Conservation (phyloP, 2,329 filamentous ascomycete genomes). For the Xylariaceae sp. region DNA sequence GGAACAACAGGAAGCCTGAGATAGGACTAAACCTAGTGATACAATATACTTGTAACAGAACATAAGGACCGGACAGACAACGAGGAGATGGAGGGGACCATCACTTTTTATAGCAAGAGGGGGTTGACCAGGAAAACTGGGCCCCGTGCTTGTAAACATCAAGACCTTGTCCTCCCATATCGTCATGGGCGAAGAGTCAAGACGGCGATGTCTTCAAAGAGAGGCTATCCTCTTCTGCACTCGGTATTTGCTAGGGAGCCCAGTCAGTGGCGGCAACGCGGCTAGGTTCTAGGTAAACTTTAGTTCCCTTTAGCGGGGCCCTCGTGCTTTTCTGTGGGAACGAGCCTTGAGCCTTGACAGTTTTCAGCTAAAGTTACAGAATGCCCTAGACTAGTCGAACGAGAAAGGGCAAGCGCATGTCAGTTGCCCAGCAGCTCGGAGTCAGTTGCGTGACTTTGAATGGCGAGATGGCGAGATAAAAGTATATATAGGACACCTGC, state of each 20-base stretch:
- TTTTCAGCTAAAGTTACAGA: constrained; percentile 1
- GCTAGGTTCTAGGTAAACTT: too few relatives aligned
- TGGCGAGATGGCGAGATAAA: constrained; percentile 10
- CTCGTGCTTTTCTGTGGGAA: too few relatives aligned
- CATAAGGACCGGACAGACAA: background rate
- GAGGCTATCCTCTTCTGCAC: too few relatives aligned
- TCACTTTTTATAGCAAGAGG: constrained; percentile 2
- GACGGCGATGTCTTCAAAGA: too few relatives aligned
- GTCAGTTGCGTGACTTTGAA: constrained; percentile 3
- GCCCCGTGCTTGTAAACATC: too few relatives aligned
- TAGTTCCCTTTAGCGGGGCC: too few relatives aligned
- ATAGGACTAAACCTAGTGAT: background rate
- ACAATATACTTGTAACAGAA: constrained; percentile 4
- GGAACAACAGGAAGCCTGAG: background rate
- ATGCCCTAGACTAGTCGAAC: background rate
- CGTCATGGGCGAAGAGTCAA: too few relatives aligned
- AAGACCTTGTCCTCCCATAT: too few relatives aligned
- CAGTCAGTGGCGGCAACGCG: too few relatives aligned
- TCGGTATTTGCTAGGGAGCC: too few relatives aligned
- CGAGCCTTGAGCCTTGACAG: too few relatives aligned
- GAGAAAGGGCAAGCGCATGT: too few relatives aligned
- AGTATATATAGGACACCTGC: background rate
- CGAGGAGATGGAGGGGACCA: background rate
- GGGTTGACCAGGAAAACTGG: constrained; percentile 1
- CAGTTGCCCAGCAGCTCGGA: constrained; percentile 5